Conservation (phyloP, 768 basidiomycete species). For the Mycena olivaceomarginata region DNA sequence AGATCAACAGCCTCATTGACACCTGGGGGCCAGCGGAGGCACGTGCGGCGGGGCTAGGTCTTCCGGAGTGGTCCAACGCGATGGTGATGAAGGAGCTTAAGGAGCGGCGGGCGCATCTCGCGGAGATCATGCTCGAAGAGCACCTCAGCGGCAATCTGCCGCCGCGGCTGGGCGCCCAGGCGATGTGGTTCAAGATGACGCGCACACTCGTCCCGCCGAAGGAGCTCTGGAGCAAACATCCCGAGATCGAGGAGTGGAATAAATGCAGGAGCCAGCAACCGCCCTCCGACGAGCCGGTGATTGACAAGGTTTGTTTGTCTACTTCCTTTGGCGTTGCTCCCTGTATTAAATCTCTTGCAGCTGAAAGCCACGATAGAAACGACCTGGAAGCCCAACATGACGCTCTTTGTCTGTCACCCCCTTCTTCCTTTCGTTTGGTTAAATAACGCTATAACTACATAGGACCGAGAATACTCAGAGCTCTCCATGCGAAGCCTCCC, state of each 20-base stretch:
- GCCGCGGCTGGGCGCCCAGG: constrained; percentile 42
- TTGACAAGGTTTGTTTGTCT: constrained; percentile 12
- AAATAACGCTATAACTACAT: background rate
- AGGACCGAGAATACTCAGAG: constrained; percentile 36
- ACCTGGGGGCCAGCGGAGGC: constrained; percentile 13
- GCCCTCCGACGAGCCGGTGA: constrained; percentile 15
- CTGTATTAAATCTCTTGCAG: constrained; percentile 6
- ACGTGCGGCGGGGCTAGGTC: background rate
- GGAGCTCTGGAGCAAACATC: constrained; percentile 47
- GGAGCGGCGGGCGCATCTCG: constrained; percentile 22
- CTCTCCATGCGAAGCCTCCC: constrained; percentile 19
- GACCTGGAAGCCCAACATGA: constrained; percentile 52
- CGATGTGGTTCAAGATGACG: constrained; percentile 48
- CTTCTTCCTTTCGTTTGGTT: background rate
- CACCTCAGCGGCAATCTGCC: constrained; percentile 38
- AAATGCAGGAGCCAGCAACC: constrained; percentile 21
- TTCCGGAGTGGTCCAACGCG: constrained; percentile 14
- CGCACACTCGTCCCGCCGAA: constrained; percentile 49
- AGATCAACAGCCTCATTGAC: constrained; percentile 11
- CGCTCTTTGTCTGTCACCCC: constrained; percentile 41
- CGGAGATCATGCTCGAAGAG: constrained; percentile 36
- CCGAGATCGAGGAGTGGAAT: constrained; percentile 46
- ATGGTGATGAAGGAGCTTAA: constrained; percentile 14
- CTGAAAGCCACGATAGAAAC: constrained; percentile 38
- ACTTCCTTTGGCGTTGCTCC: background rate